A percentile compares a stretch with the other conserved stretches of the same genome.
Evolutionary conservation across 1,284 basidiomycete genomes (phyloP).

Genomic region (Puccinia brachypodii): DNA sequence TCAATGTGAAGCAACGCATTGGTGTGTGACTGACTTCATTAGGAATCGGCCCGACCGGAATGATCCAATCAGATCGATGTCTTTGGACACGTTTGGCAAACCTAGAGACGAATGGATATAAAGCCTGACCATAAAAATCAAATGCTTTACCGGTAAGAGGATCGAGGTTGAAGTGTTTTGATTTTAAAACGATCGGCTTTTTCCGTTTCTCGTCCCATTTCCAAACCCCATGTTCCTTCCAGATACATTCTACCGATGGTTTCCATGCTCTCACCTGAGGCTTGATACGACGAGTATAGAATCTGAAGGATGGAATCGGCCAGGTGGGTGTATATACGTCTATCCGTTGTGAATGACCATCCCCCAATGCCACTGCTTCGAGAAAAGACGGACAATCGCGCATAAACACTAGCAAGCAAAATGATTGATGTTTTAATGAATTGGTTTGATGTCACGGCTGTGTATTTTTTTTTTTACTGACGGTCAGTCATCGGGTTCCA

Average conservation of each 20-base stretch:
- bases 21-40: slow-evolving; percentile 68
- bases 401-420: slow-evolving; percentile 17
- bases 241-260: slow-evolving; percentile 68
- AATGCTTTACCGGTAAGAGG: slow-evolving; percentile 67
- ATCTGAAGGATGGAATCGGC: slow-evolving; percentile 34
- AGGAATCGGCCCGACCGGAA: slow-evolving; percentile 79
- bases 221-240: slow-evolving; percentile 93
- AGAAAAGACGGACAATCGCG: slow-evolving; percentile 69
- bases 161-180: slow-evolving; percentile 79
- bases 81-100: slow-evolving; percentile 70
- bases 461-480: slow-evolving; percentile 65
- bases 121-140: slow-evolving; percentile 63
- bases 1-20: neutral
- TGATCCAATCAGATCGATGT: slow-evolving; percentile 60
- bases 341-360: slow-evolving; percentile 80
- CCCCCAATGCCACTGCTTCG: slow-evolving; percentile 71
- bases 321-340: slow-evolving; percentile 66
- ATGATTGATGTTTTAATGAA: slow-evolving; percentile 52
- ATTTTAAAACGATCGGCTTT: slow-evolving; percentile 73
- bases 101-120: slow-evolving; percentile 73
- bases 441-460: slow-evolving; percentile 17
- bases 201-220: slow-evolving; percentile 73
- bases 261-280: slow-evolving; percentile 66
- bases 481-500: slow-evolving; percentile 95
- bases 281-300: slow-evolving; percentile 58